Evolutionary conservation across 768 basidiomycete genomes (phyloP), one percentile per base, ranked within the genome.

Genomic region (Porphyrellus cyaneotinctus): DNA sequence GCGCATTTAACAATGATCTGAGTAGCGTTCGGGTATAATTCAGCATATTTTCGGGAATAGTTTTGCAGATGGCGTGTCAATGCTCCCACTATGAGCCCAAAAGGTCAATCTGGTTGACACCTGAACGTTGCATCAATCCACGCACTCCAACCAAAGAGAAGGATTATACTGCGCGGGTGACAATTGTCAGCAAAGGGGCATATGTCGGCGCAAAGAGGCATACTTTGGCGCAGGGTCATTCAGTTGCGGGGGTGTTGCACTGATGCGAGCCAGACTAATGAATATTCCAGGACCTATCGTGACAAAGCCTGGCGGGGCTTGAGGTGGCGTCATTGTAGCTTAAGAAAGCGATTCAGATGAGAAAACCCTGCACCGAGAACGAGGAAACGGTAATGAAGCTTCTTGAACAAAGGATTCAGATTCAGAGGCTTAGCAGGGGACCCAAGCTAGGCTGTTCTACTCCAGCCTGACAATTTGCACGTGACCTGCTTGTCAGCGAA

Each of bases 131-230:
- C 15, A 20, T 23, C 7, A 13, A 26, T 17, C 22, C 18, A 56
- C 65, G 26, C 36, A 67, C 66, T 63, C 66, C 67, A 67, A 22
- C 66, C 67, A 18, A 67, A 67, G 15, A 67, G 59, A 15, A 67
- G 60, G 41, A 67, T 69, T 10, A 69, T 55, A 12, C 66, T 67
- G 39, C 8, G 22, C 18, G 36, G 32, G 43, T 2, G 12, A 11
- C 0, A 4, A 49, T 4, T 9, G 36, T 65, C 22, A 54, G 6
- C 28, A 15, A 38, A 41, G 20, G 14, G 7, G 18, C 11, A 24
- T 0, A 11, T 14, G 11, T 22, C 23, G 10, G 10, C 7, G 6
- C 3, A 17, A 36, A 42, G 10, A 31, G 28, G 55, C 67, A 15
- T 53, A 67, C 67, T 53, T 58, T 51, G 66, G 66, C 1, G 46